These are phyloP conservation scores for Polyporus tsugae DNA, from an alignment of 1,284 basidiomycete genomes.

Conservation along the genomic window DNA sequence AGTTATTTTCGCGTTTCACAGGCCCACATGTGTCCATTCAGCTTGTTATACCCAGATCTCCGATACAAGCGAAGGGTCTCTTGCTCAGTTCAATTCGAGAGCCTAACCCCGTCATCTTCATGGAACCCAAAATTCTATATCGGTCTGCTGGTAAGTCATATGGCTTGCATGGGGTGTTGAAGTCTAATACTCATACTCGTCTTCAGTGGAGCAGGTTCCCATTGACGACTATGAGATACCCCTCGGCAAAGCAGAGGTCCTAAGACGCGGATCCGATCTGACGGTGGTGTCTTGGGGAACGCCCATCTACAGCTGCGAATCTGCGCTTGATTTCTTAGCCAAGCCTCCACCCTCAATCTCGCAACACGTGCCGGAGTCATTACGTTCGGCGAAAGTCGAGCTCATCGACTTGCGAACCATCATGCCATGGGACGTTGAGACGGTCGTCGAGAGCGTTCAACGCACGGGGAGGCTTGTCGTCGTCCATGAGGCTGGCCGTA, in stretches of 20 bases:
- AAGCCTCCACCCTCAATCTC: conserved; percentile 76
- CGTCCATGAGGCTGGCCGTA: conserved; percentile 90
- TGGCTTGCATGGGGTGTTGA: background rate
- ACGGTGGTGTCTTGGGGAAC: conserved; percentile 94
- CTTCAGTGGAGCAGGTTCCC: conserved; percentile 88
- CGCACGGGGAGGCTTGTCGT: conserved; percentile 88
- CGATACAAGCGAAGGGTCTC: conserved; percentile 94
- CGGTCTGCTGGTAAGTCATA: conserved; percentile 69
- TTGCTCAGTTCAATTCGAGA: conserved; percentile 88
- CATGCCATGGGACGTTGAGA: conserved; percentile 88
- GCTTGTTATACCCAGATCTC: conserved; percentile 92
- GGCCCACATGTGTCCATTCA: conserved; percentile 39
- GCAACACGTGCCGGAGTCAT: conserved; percentile 69
- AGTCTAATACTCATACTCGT: background rate
- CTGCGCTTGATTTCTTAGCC: conserved; percentile 73
- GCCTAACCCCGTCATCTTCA: conserved; percentile 92
- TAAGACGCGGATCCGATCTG: conserved; percentile 80
- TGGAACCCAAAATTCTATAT: conserved; percentile 94
- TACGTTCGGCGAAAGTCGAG: conserved; percentile 83
- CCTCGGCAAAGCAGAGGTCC: conserved; percentile 79
- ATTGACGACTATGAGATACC: conserved; percentile 88
- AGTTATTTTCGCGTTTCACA: conserved; percentile 41
- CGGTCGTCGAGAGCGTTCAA: conserved; percentile 82
- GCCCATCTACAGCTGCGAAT: conserved; percentile 90
- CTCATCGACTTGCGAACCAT: conserved; percentile 93